A percentile compares a stretch with the other conserved stretches of the same genome.
Conservation (phyloP, 257 asterid species). For the Gardenia jasminoides region DNA sequence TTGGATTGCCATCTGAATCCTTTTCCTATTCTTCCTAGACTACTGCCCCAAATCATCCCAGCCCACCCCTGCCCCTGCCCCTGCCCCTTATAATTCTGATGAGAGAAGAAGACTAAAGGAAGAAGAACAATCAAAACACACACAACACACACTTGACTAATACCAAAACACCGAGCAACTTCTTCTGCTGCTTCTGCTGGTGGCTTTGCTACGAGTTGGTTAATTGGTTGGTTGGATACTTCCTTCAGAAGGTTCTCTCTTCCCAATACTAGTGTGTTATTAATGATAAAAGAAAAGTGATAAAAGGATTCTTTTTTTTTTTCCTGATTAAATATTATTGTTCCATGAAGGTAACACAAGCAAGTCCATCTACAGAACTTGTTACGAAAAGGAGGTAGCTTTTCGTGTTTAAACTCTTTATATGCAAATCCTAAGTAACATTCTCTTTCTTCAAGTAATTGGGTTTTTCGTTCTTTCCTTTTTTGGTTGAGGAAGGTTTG, state of each 20-base stretch:
- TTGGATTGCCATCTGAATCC: background rate
- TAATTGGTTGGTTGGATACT: constrained; percentile 22
- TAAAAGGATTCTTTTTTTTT: background rate
- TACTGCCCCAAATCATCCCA: background rate
- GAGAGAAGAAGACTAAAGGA: background rate
- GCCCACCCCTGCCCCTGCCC: constrained; percentile 18
- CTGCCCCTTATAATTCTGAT: constrained; percentile 14
- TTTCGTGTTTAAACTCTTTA: constrained; percentile 25
- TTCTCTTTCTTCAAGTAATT: constrained; percentile 17
- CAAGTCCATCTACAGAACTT: constrained; percentile 15
- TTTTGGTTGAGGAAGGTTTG: background rate
- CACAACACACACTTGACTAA: constrained; percentile 7
- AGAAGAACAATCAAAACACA: constrained; percentile 3
- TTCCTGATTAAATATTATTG: background rate
- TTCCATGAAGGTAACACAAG: constrained; percentile 13
- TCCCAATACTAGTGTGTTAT: background rate
- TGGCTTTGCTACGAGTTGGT: background rate
- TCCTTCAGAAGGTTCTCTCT: constrained; percentile 25
- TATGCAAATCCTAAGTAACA: constrained; percentile 20
- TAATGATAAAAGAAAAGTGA: background rate
- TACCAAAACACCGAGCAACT: background rate
- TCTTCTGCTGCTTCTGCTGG: background rate
- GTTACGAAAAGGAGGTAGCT: constrained; percentile 5
- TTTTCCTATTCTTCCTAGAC: constrained; percentile 24
- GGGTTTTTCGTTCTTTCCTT: background rate